Evolutionary conservation across 441 rosid species (phyloP).

Genomic region (Erysimum pusillum): DNA sequence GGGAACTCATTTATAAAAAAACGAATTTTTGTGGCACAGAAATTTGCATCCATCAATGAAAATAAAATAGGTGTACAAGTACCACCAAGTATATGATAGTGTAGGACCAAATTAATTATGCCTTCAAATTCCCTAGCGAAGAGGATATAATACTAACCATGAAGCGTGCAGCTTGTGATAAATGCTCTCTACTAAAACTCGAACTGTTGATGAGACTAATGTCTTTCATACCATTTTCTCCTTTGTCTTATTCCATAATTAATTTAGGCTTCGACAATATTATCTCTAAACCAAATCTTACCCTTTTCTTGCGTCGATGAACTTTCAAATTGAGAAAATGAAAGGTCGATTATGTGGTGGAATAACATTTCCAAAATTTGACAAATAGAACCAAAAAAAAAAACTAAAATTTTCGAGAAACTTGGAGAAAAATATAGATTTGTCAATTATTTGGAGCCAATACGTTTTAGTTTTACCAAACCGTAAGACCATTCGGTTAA

Average conservation of each 20-base stretch:
- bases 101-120: constrained; percentile 43
- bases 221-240: constrained; percentile 35
- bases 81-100: constrained; percentile 51
- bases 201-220: constrained; percentile 32
- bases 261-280: constrained; percentile 7
- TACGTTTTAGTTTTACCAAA: background rate
- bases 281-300: constrained; percentile 5
- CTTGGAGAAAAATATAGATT: constrained; percentile 13
- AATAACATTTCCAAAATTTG: constrained; percentile 5
- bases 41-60: constrained; percentile 15
- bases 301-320: constrained; percentile 32
- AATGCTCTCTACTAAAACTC: constrained; percentile 43
- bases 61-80: constrained; percentile 34
- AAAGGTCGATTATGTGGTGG: constrained; percentile 16
- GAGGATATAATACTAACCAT: constrained; percentile 48
- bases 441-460: constrained; percentile 7
- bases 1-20: background rate
- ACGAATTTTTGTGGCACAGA: constrained; percentile 37
- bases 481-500: background rate
- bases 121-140: constrained; percentile 39
- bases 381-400: background rate
- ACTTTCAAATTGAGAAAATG: background rate
- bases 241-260: constrained; percentile 45
- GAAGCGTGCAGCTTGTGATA: constrained; percentile 45
- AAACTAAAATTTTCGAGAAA: constrained; percentile 20